Base-by-base conservation (phyloP, 73 alveolate genomes). In the Breviolum minutum region DNA sequence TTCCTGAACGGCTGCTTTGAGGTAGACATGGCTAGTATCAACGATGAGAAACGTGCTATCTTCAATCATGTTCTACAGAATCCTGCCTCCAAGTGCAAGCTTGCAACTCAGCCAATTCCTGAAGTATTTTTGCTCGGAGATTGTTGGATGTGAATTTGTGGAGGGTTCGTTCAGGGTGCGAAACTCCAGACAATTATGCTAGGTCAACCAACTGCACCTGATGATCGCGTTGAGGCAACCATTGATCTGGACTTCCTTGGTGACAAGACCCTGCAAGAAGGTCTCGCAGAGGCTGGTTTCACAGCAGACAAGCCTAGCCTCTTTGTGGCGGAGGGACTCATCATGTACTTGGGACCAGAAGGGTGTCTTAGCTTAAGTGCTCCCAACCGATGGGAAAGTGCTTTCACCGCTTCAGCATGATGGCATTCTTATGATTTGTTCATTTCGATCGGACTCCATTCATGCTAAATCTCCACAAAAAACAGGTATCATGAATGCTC, bases 311-410 rank as follows among this genome's bases (percentile, higher is more conserved):
- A 79, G 63, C 87, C 87, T 19, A 29, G 87, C 64, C 66, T 79
- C 63, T 79, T 79, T n/a, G 63, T 79, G 64, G 87, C 87, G 14
- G 87, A 79, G 24, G 87, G 87, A 26, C 87, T 79, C 66, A 79
- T 79, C 68, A 79, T 79, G 87, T 79, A 79, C 63, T 32, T 79
- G 63, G 87, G 87, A 26, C 87, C 87, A 9, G 87, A 26, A 32
- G 87, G 87, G 77, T 20, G 19, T 69, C 77, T 69, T n/a, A 69
- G 77, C 77, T 69, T n/a, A 69, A 9, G 77, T n/a, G 19, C 77
- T 40, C 54, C 54, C 0, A 3, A 40, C 54, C 5, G 0, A 40
- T 40, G 54, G 54, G 54, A 40, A 40, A 40, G 54, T 40, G 54
- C 54, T 40, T 40, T 40, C 54, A 40, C 54, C 3, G 54, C 54